Conservation (phyloP, 345 rosid genomes). For the Durio zibethinus region DNA sequence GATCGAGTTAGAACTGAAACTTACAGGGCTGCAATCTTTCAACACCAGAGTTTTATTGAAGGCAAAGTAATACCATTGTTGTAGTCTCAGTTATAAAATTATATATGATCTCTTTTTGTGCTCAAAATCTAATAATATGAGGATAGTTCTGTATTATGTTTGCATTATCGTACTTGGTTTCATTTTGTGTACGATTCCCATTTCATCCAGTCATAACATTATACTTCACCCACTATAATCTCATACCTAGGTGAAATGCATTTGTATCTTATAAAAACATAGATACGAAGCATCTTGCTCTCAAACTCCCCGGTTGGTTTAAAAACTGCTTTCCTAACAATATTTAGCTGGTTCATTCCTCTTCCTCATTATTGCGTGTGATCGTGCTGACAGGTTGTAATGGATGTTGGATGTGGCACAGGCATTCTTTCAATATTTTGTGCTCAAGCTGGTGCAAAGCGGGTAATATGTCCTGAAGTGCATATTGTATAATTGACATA, state of each 20-base stretch:
- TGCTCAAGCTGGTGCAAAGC: constrained; percentile 96
- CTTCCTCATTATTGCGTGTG: constrained; percentile 23
- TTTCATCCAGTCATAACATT: neutral
- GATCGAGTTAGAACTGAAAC: constrained; percentile 81
- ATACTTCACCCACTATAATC: neutral
- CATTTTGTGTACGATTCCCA: neutral
- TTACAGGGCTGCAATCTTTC: constrained; percentile 80
- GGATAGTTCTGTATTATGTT: neutral
- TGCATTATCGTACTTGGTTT: neutral
- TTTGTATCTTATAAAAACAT: neutral
- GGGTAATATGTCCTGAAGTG: constrained; percentile 43
- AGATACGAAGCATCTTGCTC: neutral
- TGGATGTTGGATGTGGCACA: constrained; percentile 99
- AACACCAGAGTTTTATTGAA: constrained; percentile 71
- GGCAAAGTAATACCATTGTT: constrained; percentile 68
- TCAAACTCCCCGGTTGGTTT: neutral
- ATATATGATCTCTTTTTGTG: neutral
- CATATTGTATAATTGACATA: neutral
- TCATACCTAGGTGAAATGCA: neutral
- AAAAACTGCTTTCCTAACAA: too few relatives aligned
- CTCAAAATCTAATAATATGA: neutral
- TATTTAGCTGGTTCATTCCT: constrained; percentile 7
- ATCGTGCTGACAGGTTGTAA: constrained; percentile 62
- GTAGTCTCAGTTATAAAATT: constrained; percentile 6
- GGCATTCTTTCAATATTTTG: constrained; percentile 98